Base-by-base conservation (phyloP, 2,329 filamentous ascomycete species). In the Leptographium wingfieldii region DNA sequence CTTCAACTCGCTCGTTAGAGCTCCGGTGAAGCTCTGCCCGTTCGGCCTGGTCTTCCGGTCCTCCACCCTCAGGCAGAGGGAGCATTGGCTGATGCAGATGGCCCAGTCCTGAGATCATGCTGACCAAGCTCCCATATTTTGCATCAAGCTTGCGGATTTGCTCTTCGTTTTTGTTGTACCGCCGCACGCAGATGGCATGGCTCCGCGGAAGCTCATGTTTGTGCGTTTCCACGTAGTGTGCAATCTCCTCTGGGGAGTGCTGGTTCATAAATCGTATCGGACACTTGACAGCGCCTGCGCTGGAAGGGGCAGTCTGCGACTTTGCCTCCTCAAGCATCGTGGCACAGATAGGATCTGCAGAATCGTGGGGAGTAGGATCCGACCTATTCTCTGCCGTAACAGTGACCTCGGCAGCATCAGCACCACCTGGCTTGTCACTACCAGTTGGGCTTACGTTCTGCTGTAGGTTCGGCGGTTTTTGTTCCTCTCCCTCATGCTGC, bases 201-300 rank as follows among this genome's bases (percentile, higher is more conserved):
- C 91, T 96, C 67, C 92, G 84, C 11, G 92, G 92, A 59, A 97
- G 82, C 71, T 96, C 88, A 73, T 97, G 92, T 72, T 96, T 96
- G 75, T 96, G 92, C 58, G 86, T 91, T 71, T 96, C 90, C 68
- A 97, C 90, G 71, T 96, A 97, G 68, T 88, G 84, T 16, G 92
- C 92, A 63, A 97, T 86, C 69, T 96, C 92, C 74, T 96, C 90
- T 2, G 92, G 90, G 2, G 90, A 91, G 69, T 96, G 92, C 71
- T 95, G 87, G 72, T 96, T 87, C 69, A 96, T 78, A 74, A 88
- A 96, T 55, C 92, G 88, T 62, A 97, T 97, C 3, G 92, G 92
- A 72, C 92, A 97, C 69, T 90, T 77, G 22, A 78, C 75, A 11
- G 80, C 79, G 51, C 71, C 77, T 62, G 79, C 76, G 33, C 74